These are phyloP conservation scores for Phytophthora macrochlamydospora DNA, from an alignment of 352 stramenopile species.

Conservation along the genomic window DNA sequence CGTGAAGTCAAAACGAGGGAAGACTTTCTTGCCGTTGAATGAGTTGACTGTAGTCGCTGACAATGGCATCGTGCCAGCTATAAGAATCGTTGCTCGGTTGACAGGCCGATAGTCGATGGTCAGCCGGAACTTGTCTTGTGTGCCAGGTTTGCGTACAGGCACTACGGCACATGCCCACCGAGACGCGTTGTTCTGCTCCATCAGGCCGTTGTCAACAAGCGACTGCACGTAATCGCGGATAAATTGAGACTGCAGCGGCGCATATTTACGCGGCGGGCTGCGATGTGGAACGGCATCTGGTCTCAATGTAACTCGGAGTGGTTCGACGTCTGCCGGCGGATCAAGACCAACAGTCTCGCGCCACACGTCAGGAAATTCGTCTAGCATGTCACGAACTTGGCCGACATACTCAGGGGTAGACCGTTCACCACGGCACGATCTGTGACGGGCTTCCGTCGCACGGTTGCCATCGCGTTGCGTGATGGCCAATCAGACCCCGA, in stretches of 20 bases:
- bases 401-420: background rate
- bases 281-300: background rate
- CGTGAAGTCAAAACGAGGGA: conserved; percentile 25
- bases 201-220: conserved; percentile 2
- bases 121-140: conserved; percentile 1
- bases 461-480: too few relatives aligned
- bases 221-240: conserved; percentile 5
- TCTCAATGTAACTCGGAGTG: background rate
- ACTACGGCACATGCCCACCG: conserved; percentile 1
- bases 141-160: background rate
- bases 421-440: background rate
- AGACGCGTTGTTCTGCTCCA: conserved; percentile 4
- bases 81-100: background rate
- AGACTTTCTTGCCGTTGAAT: background rate
- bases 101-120: conserved; percentile 3
- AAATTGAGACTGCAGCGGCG: conserved; percentile 8
- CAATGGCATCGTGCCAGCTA: background rate
- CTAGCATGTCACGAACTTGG: background rate
- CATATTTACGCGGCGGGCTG: conserved; percentile 8
- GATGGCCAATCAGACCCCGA: too few relatives aligned
- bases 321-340: conserved; percentile 1
- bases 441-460: too few relatives aligned
- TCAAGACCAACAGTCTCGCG: background rate
- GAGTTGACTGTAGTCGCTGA: background rate
- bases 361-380: background rate